Evolutionary conservation across 129 eudicot species (phyloP).

Genomic region (Flaveria ramosissima): DNA sequence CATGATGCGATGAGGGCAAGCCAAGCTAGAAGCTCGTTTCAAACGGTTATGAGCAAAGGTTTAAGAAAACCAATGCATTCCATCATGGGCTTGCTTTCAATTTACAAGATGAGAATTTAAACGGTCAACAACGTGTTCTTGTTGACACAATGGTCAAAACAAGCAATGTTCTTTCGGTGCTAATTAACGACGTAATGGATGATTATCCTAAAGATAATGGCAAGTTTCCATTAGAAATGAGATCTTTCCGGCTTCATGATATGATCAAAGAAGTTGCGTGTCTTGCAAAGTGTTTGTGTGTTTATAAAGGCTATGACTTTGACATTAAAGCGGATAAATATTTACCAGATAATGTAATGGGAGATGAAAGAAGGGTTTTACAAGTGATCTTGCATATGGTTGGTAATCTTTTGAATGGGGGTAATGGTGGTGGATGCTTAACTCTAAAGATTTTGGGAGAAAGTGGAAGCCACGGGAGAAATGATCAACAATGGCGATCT

Average conservation of each 20-base stretch:
- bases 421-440: constrained; percentile 58
- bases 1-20: constrained; percentile 74
- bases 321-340: constrained; percentile 51
- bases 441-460: constrained; percentile 44
- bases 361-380: constrained; percentile 68
- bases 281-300: constrained; percentile 62
- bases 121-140: constrained; percentile 45
- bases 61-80: constrained; percentile 79
- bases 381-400: constrained; percentile 85
- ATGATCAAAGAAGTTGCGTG: constrained; percentile 68
- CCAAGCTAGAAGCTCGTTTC: constrained; percentile 62
- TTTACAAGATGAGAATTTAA: constrained; percentile 55
- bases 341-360: constrained; percentile 63
- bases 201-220: constrained; percentile 47
- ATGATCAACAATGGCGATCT: constrained; percentile 59
- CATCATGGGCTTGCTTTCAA: constrained; percentile 63
- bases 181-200: constrained; percentile 67
- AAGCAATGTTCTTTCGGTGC: constrained; percentile 58
- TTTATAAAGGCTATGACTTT: constrained; percentile 51
- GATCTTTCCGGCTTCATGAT: constrained; percentile 51
- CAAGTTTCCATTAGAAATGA: constrained; percentile 57
- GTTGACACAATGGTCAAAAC: constrained; percentile 63
- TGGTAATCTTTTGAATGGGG: constrained; percentile 55
- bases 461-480: constrained; percentile 51
- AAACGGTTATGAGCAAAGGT: constrained; percentile 68